Conservation (phyloP, 2,329 filamentous ascomycete species). For the Akanthomyces dipterigenus region DNA sequence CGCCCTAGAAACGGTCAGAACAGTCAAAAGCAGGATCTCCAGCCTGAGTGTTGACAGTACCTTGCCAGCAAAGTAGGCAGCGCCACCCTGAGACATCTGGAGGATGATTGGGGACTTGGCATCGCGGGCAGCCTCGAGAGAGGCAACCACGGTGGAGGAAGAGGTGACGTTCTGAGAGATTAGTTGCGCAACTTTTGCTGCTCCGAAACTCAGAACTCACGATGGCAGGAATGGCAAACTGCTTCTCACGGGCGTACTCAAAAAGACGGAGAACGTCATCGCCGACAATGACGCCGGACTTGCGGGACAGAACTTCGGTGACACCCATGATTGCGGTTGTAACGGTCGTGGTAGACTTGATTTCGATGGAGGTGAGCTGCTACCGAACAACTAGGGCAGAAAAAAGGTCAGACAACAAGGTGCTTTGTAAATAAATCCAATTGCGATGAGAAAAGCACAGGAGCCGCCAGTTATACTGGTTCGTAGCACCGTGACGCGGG, state of each 20-base stretch:
- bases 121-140: slow-evolving; percentile 92
- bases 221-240: slow-evolving; percentile 83
- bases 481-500: slow-evolving; percentile 7
- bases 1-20: slow-evolving; percentile 45
- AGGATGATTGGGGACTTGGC: slow-evolving; percentile 87
- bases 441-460: slow-evolving; percentile 8
- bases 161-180: slow-evolving; percentile 71
- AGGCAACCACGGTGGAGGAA: slow-evolving; percentile 68
- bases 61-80: slow-evolving; percentile 89
- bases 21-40: neutral
- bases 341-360: slow-evolving; percentile 13
- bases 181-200: neutral
- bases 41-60: slow-evolving; percentile 28
- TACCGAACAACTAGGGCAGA: neutral
- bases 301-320: slow-evolving; percentile 40
- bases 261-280: slow-evolving; percentile 62
- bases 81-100: slow-evolving; percentile 88
- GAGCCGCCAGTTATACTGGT: neutral
- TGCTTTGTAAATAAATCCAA: slow-evolving; percentile 4
- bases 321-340: slow-evolving; percentile 30
- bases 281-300: slow-evolving; percentile 48
- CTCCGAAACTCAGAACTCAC: slow-evolving; percentile 22
- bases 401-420: neutral
- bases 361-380: neutral
- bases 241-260: slow-evolving; percentile 80